phyloP scores from a whole-genome alignment of 2,329 filamentous ascomycete genomes.

The Cercospora brassicicola region DNA sequence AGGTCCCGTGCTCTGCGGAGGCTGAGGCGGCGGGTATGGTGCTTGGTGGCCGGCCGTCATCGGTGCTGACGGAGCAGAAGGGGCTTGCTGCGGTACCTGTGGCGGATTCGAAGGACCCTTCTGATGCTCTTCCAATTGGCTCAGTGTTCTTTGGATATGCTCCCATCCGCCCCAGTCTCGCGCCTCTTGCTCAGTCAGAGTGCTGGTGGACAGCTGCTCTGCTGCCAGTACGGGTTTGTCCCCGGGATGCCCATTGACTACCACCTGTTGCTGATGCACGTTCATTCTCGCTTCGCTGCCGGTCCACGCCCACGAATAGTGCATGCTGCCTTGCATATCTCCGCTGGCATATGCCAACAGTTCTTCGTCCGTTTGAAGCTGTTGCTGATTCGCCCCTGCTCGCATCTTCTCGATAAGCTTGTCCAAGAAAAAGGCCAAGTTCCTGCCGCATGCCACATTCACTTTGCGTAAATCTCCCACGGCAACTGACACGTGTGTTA shows the following conservation, averaged over 20 bases:
- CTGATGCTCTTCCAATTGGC: slow-evolving; percentile 55
- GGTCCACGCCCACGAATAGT: slow-evolving; percentile 80
- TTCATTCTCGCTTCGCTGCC: slow-evolving; percentile 47
- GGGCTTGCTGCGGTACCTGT: slow-evolving; percentile 22
- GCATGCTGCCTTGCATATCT: slow-evolving; percentile 77
- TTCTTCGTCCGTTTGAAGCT: slow-evolving; percentile 73
- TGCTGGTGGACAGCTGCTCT: slow-evolving; percentile 29
- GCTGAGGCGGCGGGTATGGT: slow-evolving; percentile 26
- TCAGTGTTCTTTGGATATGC: slow-evolving; percentile 64
- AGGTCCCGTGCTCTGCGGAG: slow-evolving; percentile 24
- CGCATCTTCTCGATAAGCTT: slow-evolving; percentile 60
- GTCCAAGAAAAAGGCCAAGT: slow-evolving; percentile 77
- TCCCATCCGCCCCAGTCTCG: slow-evolving; percentile 81
- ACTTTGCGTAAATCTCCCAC: slow-evolving; percentile 72
- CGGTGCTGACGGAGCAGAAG: slow-evolving; percentile 12
- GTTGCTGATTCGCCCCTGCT: slow-evolving; percentile 41
- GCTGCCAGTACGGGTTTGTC: slow-evolving; percentile 23
- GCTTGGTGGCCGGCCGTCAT: slow-evolving; percentile 8
- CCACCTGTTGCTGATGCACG: slow-evolving; percentile 20
- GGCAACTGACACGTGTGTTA: slow-evolving; percentile 68
- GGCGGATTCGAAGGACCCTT: slow-evolving; percentile 31
- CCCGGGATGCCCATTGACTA: slow-evolving; percentile 22
- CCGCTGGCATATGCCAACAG: slow-evolving; percentile 81
- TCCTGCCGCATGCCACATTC: slow-evolving; percentile 76
- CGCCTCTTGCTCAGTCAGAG: slow-evolving; percentile 32